These are phyloP conservation scores for Eucalyptus decipiens DNA, from an alignment of 345 rosid genomes.

Conservation along the genomic window DNA sequence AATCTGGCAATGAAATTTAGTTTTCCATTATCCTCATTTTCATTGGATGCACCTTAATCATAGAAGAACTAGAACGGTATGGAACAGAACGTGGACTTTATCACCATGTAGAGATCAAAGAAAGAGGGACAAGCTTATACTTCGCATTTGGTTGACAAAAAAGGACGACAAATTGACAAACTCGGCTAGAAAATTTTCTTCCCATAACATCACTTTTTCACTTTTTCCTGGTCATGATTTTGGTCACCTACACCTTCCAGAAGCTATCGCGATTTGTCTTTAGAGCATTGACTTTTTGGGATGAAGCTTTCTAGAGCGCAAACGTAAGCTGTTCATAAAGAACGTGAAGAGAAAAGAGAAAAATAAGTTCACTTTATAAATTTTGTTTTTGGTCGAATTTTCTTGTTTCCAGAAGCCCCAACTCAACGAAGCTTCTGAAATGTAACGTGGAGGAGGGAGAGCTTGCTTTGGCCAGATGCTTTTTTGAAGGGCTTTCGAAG, in stretches of 20 bases:
- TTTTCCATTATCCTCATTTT: neutral
- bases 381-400: neutral
- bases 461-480: neutral
- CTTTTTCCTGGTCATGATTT: neutral
- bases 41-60: neutral
- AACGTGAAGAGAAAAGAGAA: neutral
- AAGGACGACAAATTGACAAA: neutral
- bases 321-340: neutral
- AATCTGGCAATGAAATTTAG: neutral
- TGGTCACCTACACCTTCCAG: neutral
- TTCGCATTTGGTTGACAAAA: neutral
- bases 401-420: neutral
- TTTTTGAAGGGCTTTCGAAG: too few relatives aligned
- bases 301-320: neutral
- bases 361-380: neutral
- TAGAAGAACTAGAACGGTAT: neutral
- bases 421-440: neutral
- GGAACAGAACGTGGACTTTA: neutral
- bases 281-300: neutral
- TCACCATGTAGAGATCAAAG: neutral
- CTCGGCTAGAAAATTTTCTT: neutral
- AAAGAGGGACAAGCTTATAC: neutral
- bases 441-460: neutral
- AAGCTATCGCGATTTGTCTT: neutral
- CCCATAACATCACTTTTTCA: neutral